Base-by-base conservation (phyloP, 176 grass and related monocot genomes). In the Phyllostachys edulis region DNA sequence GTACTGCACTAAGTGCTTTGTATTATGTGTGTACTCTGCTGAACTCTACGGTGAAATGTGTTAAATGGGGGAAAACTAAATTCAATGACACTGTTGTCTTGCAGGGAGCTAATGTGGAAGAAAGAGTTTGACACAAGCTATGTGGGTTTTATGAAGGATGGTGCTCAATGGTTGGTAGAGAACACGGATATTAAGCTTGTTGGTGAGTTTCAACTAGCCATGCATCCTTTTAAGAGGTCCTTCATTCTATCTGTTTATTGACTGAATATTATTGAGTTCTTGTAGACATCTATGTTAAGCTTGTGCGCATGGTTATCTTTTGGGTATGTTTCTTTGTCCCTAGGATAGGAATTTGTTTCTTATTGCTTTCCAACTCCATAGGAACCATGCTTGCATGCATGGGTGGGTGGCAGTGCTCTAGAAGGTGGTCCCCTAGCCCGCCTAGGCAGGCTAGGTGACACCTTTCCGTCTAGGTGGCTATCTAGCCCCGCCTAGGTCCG, bases 141-240 rank as follows among this genome's bases (percentile, higher is more conserved):
- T 59, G 80, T 91, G 38, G 89, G 85, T 15, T 91, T 91, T 86
- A 91, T 85, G 85, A 78, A 88, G 46, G 90, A 91, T 88, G 85
- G 86, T 37, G 77, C 89, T 2, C 85, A 82, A 56, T 91, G 89
- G 89, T 72, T 91, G 81, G 89, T 91, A 20, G 89, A 91, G 20
- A 91, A 91, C 69, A 91, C 90, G 13, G 74, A 91, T 39, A 85
- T 91, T 45, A 88, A 88, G 76, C 90, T 91, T 49, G 82, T 91
- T 11, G 90, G 86, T 88, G 69, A 88, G 90, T 88, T 20, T n/a
- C 15, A 88, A 49, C 55, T 13, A 88, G 20, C 51, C 61, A 20
- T 72, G 18, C 17, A 50, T 75, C 27, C 55, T 84, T 27, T 73
- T 62, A 39, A 14, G 9, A 23, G 26, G 56, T 24, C 27, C 69